Conservation (phyloP, 73 alveolate species). For the Urostyla sp. region DNA sequence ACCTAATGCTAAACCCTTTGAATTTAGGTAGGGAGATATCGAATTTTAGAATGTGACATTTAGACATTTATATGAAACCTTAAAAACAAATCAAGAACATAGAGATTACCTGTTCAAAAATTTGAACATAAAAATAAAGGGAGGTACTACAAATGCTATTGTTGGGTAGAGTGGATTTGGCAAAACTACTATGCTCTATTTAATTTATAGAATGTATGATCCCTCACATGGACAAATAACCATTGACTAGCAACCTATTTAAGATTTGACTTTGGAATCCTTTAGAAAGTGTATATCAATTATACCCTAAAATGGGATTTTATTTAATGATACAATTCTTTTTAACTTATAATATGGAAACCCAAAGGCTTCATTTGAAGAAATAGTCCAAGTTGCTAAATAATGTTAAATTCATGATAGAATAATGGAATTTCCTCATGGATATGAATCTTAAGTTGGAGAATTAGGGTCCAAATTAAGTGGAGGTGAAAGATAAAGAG, state of each 20-base stretch:
- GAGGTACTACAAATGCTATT: conserved; percentile 81
- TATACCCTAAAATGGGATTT: conserved; percentile 83
- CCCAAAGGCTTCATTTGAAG: conserved; percentile 73
- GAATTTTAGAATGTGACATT: conserved; percentile 67
- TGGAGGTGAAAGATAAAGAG: conserved; percentile 92
- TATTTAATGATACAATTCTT: conserved; percentile 87
- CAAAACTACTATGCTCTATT: conserved; percentile 81
- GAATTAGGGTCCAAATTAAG: conserved; percentile 89
- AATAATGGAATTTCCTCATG: conserved; percentile 77
- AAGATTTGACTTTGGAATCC: conserved; percentile 73
- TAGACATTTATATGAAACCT: not conserved
- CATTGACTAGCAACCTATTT: conserved; percentile 79
- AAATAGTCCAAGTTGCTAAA: conserved; percentile 70
- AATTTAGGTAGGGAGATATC: conserved; percentile 75
- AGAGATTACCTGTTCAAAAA: conserved; percentile 53
- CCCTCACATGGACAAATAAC: conserved; percentile 76
- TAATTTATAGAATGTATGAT: conserved; percentile 60
- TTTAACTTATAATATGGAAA: conserved; percentile 82
- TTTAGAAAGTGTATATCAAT: conserved; percentile 70
- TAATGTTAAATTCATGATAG: conserved; percentile 71
- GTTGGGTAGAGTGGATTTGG: conserved; percentile 91
- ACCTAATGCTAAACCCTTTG: conserved; percentile 75
- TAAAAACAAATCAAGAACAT: not conserved
- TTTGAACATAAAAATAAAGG: conserved; percentile 62
- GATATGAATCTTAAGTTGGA: conserved; percentile 88